Conservation (phyloP, 176 grass and related monocot species). For the Tillandsia leiboldiana region DNA sequence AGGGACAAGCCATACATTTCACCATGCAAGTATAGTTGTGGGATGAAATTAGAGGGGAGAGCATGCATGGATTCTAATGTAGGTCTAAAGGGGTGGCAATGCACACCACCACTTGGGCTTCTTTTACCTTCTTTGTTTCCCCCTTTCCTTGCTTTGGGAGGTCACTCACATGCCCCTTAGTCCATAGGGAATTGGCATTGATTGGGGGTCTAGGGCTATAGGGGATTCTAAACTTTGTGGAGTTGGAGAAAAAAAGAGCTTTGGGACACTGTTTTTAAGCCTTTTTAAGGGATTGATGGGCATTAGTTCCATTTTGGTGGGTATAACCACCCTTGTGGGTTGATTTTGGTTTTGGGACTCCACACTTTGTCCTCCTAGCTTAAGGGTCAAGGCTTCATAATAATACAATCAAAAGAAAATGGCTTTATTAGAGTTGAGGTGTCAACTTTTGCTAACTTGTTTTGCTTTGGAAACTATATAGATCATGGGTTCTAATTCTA, state of each 20-base stretch:
- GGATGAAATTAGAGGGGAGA: neutral
- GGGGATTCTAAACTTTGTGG: neutral
- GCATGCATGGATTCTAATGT: constrained; percentile 8
- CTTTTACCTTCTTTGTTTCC: neutral
- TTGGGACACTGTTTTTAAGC: neutral
- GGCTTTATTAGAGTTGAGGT: too few species aligned
- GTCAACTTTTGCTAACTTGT: too few species aligned
- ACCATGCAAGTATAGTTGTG: neutral
- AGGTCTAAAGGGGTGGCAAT: constrained; percentile 6
- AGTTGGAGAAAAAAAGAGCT: neutral
- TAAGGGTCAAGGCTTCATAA: neutral
- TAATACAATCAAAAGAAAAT: too few species aligned
- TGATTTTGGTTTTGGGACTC: neutral
- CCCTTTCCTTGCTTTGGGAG: neutral
- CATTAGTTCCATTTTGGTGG: constrained; percentile 23
- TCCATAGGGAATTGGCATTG: constrained; percentile 14
- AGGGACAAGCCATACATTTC: neutral
- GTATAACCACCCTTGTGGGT: neutral
- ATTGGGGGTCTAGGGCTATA: neutral
- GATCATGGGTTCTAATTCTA: too few species aligned
- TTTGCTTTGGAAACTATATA: too few species aligned
- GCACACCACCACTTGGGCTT: neutral
- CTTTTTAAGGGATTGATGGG: constrained; percentile 23
- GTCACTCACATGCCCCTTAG: neutral
- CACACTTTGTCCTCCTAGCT: neutral